Evolutionary conservation across 768 basidiomycete species (phyloP).

Genomic region (Leucosporidium yakuticum): DNA sequence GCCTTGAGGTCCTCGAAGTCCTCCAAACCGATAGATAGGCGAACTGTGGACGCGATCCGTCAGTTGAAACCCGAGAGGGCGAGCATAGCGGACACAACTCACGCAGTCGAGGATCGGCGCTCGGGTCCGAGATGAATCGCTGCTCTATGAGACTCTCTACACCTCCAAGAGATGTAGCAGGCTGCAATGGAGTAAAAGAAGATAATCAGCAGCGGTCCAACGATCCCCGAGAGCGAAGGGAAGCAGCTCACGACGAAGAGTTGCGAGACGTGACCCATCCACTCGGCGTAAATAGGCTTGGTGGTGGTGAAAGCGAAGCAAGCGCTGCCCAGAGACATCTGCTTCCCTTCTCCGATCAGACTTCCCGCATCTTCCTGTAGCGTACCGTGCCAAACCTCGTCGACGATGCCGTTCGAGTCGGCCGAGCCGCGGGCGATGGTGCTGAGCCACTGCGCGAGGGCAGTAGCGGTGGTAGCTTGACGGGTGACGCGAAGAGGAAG

Average conservation of each 20-base stretch:
- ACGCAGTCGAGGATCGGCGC: conserved; percentile 54
- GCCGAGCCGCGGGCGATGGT: no score
- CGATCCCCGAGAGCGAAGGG: no score
- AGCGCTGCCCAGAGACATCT: conserved; percentile 38
- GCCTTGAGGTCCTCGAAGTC: conserved; percentile 66
- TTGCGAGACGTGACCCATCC: conserved; percentile 58
- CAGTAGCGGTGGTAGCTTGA: conserved; percentile 67
- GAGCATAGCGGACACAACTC: neutral
- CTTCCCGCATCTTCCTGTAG: conserved; percentile 55
- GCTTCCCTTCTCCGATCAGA: conserved; percentile 55
- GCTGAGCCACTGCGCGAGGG: conserved; percentile 74
- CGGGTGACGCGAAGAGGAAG: conserved; percentile 69
- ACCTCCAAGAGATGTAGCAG: conserved; percentile 63
- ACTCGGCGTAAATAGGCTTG: conserved; percentile 38
- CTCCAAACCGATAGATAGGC: conserved; percentile 77
- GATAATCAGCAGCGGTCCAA: no score
- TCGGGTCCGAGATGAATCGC: conserved; percentile 56
- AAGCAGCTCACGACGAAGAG: conserved; percentile 67
- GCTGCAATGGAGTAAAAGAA: conserved; percentile 48
- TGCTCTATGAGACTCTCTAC: conserved; percentile 80
- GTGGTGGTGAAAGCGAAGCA: conserved; percentile 38
- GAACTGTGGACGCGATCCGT: conserved; percentile 44
- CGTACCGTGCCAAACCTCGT: conserved; percentile 48
- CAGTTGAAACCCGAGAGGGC: neutral
- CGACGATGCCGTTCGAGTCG: conserved; percentile 39